Percentiles rank a stretch among this genome's conserved stretches.
Conservation (phyloP, 2,329 filamentous ascomycete species). For the Claviceps sp. region DNA sequence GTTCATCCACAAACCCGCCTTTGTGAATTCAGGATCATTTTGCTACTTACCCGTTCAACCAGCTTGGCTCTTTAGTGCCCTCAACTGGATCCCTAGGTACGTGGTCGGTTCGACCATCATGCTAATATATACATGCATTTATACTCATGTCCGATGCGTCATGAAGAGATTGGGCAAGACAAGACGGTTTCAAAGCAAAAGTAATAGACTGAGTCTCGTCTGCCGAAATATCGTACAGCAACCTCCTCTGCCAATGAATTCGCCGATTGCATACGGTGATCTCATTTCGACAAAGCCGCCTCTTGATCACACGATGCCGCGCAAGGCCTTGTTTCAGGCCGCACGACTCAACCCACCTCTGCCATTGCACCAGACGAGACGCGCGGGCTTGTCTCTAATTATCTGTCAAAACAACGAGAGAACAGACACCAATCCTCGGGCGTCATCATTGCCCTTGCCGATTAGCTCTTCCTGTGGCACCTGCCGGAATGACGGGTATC, state of each 20-base stretch:
- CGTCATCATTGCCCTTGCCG: too few species aligned
- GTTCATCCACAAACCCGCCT: slow-evolving; percentile 45
- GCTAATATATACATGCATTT: slow-evolving; percentile 53
- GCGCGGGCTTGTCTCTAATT: neutral
- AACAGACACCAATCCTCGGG: neutral
- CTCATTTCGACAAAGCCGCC: slow-evolving; percentile 17
- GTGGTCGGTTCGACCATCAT: slow-evolving; percentile 52
- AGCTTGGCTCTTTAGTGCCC: slow-evolving; percentile 52
- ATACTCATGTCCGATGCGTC: slow-evolving; percentile 45
- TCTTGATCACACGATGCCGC: slow-evolving; percentile 5
- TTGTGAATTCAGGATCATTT: slow-evolving; percentile 49
- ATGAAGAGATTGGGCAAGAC: slow-evolving; percentile 26
- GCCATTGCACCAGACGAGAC: neutral
- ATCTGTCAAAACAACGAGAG: neutral
- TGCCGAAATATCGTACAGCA: slow-evolving; percentile 1
- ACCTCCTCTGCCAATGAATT: slow-evolving; percentile 13
- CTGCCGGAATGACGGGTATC: neutral
- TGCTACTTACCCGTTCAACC: slow-evolving; percentile 57
- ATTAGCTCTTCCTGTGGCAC: neutral
- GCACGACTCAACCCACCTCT: neutral
- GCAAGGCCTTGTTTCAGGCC: slow-evolving; percentile 4
- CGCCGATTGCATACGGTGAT: slow-evolving; percentile 20
- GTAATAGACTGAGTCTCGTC: slow-evolving; percentile 3
- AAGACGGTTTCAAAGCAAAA: neutral
- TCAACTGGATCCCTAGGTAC: slow-evolving; percentile 65